Evolutionary conservation across 2,329 filamentous ascomycete genomes (phyloP).

Genomic region (Fusarium humuli): DNA sequence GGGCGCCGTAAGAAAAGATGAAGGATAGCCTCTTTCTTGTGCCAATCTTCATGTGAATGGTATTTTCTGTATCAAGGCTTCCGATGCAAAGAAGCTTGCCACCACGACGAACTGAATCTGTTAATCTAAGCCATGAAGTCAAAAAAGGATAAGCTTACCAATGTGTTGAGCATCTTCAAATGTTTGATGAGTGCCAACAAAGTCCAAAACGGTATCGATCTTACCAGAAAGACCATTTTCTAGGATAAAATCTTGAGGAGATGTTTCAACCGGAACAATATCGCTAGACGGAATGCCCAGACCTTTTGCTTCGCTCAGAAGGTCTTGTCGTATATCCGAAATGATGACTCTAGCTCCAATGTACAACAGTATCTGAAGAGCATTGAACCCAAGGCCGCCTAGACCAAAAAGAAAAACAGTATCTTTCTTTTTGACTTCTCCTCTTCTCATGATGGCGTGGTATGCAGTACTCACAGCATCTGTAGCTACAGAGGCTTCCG

Average conservation of each 20-base stretch:
- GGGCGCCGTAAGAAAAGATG: slow-evolving; percentile 59
- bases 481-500: slow-evolving; percentile 36
- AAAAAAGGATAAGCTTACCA: not conserved
- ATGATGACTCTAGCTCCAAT: slow-evolving; percentile 34
- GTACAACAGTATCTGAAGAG: slow-evolving; percentile 29
- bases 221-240: slow-evolving; percentile 3
- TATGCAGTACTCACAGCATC: slow-evolving; percentile 40
- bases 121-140: not conserved
- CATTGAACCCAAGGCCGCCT: slow-evolving; percentile 35
- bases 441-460: slow-evolving; percentile 35
- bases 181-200: slow-evolving; percentile 40
- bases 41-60: slow-evolving; percentile 57
- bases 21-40: slow-evolving; percentile 56
- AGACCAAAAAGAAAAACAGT: slow-evolving; percentile 36
- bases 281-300: slow-evolving; percentile 20
- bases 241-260: slow-evolving; percentile 25
- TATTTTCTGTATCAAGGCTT: slow-evolving; percentile 54
- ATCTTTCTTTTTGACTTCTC: slow-evolving; percentile 23
- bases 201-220: slow-evolving; percentile 38
- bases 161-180: slow-evolving; percentile 43
- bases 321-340: slow-evolving; percentile 35
- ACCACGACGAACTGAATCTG: slow-evolving; percentile 25
- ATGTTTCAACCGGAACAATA: slow-evolving; percentile 24
- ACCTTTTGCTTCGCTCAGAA: slow-evolving; percentile 27
- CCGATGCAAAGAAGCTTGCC: slow-evolving; percentile 56